Evolutionary conservation across 139 green algal species (phyloP).

Genomic region (Tetratostichococcus sp.): DNA sequence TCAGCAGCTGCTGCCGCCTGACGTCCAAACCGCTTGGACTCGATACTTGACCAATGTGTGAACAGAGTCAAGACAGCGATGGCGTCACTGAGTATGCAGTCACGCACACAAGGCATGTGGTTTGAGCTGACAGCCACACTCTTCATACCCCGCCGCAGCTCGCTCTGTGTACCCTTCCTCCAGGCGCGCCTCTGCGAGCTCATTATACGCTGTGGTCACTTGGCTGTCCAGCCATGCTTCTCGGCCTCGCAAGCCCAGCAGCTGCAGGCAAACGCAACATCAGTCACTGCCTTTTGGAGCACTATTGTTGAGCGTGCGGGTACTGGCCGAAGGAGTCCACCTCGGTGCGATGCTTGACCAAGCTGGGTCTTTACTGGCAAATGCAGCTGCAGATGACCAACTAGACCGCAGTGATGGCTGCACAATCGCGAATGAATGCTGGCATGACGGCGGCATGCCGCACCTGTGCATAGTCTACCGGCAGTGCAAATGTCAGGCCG

Average conservation of each 20-base stretch:
- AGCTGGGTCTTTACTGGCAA: neutral
- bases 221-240: conserved; percentile 34
- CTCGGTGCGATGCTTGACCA: too few relatives aligned
- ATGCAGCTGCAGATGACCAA: neutral
- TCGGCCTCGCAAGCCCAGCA: conserved; percentile 41
- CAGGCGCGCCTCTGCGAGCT: conserved; percentile 17
- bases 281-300: too few relatives aligned
- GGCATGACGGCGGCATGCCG: neutral
- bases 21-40: too few relatives aligned
- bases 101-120: too few relatives aligned
- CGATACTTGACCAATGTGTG: too few relatives aligned
- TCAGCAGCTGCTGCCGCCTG: conserved; percentile 45
- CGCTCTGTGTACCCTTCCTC: conserved; percentile 46
- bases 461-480: conserved; percentile 20
- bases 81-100: too few relatives aligned
- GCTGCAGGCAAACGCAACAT: conserved; percentile 24
- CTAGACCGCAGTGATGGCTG: too few relatives aligned
- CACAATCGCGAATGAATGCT: neutral
- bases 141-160: conserved; percentile 12
- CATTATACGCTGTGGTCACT: conserved; percentile 33
- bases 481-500: conserved; percentile 12
- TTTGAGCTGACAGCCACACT: too few relatives aligned
- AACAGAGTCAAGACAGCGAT: too few relatives aligned
- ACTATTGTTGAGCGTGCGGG: too few relatives aligned
- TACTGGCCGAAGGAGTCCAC: too few relatives aligned